Base-by-base conservation (phyloP, 176 grass and related monocot genomes). In the Bonia amplexicaulis region DNA sequence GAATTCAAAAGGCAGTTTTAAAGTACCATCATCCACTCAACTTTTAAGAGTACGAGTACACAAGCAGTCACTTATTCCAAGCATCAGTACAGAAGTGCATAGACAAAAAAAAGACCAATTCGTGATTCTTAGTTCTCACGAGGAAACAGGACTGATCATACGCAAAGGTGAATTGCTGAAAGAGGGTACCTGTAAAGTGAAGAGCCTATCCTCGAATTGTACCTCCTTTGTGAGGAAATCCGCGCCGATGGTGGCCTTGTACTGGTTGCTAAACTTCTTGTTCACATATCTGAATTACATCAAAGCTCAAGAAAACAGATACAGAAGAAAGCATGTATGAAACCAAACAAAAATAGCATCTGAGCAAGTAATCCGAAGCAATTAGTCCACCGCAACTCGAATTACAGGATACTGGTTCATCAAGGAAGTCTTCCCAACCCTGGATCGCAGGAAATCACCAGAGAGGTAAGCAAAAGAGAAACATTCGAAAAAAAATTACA, bases 181-280 rank as follows among this genome's bases (percentile, higher is more conserved):
- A 33, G 45, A 29, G 10, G n/a, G 42, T 80, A 93, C 94, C 89
- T 93, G 91, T 48, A 97, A 66, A 39, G 89, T 97, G 89, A 97
- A 93, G 54, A 94, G 82, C 52, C 94, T 89, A 31, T 97, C 91
- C 23, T 97, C 94, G 60, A 65, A 76, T 51, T 97, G 94, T 27
- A 97, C 91, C 82, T 92, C 91, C 70, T 97, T 97, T 2, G 94
- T 97, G 12, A 97, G 89, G 85, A 93, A 97, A 97, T 97, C 91
- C 9, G 94, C 91, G 15, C 94, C 94, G 51, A 97, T 97, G 31
- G 94, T 97, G 9, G 94, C 91, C 80, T 97, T 97, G 55, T 93
- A 97, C 85, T 97, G 89, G 82, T 93, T 94, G 39, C 89, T 97
- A 52, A 97, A 93, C 91, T 97, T 97, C 71, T 87, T 89, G 46